Evolutionary conservation across 73 alveolate species (phyloP), one percentile per base, ranked within the genome.

Genomic region (Breviolum minutum): DNA sequence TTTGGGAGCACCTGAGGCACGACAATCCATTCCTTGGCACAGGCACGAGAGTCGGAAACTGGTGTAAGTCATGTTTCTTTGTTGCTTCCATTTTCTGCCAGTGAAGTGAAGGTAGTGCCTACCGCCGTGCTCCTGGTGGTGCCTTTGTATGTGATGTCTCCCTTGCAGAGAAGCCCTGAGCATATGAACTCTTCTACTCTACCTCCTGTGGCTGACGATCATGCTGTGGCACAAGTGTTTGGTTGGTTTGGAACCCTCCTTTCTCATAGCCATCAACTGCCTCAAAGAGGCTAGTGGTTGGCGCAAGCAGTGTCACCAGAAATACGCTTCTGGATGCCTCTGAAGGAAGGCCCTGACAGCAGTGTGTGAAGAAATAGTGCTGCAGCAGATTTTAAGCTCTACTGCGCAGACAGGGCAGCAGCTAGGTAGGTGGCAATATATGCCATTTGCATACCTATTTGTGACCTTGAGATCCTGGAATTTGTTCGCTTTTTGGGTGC

Each of bases 1-100:
- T 30, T 9, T 40, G 20, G 16, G 76, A 11, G 54, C 62, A 27
- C 6, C 83, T 29, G 54, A 92, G 98, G 98, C 98, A 92, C n/a
- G 98, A 92, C 98, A 92, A 92, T 30, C 98, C 98, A 6, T 92
- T 92, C 83, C 98, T 92, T 29, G 98, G 98, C 74, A 92, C 98
- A 92, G 98, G 98, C 98, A 20, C 6, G 64, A 63, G 20, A 11
- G 63, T 27, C 87, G n/a, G 24, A 22, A 6, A 22, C 77, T 14
- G 77, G 77, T 22, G n/a, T 40, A 40, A 40, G 54, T 40, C 54
- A 40, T 73, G 48, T 73, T 73, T 73, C 17, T 19, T 40, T 26
- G 27, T 24, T 29, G 11, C 29, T 71, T 7, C 48, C n/a, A n/a
- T n/a, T n/a, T n/a, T n/a, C n/a, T n/a, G 17, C 82, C 14, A 10